These are phyloP conservation scores for Pyrenophora graminea DNA, from an alignment of 2,329 filamentous ascomycete genomes.

Conservation along the genomic window DNA sequence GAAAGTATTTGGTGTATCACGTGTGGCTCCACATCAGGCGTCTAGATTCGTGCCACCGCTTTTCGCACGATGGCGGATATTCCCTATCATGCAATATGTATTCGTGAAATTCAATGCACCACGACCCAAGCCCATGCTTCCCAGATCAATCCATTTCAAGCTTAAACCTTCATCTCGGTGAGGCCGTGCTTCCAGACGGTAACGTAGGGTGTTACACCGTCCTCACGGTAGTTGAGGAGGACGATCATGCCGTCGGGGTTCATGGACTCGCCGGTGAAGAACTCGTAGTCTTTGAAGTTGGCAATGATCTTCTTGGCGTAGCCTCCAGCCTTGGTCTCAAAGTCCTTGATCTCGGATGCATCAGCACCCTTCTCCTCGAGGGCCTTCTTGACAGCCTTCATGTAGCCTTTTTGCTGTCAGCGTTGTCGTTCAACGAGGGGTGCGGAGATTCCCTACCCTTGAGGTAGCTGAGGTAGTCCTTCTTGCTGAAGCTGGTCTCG, in stretches of 20 bases:
- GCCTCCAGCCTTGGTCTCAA: conserved; percentile 73
- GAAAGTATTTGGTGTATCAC: conserved; percentile 10
- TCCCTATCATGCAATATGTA: conserved; percentile 45
- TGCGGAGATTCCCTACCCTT: conserved; percentile 67
- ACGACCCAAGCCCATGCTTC: conserved; percentile 23
- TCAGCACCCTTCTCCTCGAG: conserved; percentile 63
- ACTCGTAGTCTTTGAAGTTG: conserved; percentile 97
- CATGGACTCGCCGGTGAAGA: conserved; percentile 91
- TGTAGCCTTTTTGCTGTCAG: conserved; percentile 66
- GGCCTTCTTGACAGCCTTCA: conserved; percentile 87
- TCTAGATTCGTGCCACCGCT: conserved; percentile 39
- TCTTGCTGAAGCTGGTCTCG: conserved; percentile 82
- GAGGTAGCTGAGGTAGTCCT: conserved; percentile 78
- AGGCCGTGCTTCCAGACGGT: conserved; percentile 96
- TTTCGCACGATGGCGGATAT: conserved; percentile 43
- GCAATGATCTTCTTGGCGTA: conserved; percentile 81
- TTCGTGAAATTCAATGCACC: conserved; percentile 43
- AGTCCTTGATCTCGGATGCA: conserved; percentile 71
- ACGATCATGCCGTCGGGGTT: conserved; percentile 91
- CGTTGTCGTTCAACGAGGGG: background rate
- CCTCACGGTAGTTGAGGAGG: conserved; percentile 97
- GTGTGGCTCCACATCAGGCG: conserved; percentile 24
- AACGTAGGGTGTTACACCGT: conserved; percentile 87
- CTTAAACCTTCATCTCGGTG: conserved; percentile 86
- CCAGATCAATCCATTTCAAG: conserved; percentile 6